Percentiles rank a stretch among this genome's conserved stretches.
Evolutionary conservation across 768 basidiomycete genomes (phyloP).

Genomic region (Lactifluus volemus): DNA sequence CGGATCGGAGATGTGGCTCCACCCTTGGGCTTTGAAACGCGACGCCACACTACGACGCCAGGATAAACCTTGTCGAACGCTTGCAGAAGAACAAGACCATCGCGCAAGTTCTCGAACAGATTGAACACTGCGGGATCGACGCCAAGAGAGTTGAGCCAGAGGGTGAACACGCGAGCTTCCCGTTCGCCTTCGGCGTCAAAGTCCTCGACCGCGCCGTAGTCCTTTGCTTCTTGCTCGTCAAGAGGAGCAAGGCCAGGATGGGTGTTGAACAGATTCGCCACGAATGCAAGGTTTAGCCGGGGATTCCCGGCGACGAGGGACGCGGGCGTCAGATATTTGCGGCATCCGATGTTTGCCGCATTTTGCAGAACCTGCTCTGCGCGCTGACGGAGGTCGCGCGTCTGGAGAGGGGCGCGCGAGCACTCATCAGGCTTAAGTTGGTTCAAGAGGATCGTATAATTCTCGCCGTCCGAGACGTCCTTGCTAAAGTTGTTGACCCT

Average conservation of each 20-base stretch:
- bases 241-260: constrained; percentile 91
- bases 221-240: constrained; percentile 89
- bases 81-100: constrained; percentile 86
- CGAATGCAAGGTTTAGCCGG: constrained; percentile 94
- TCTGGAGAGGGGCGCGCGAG: constrained; percentile 84
- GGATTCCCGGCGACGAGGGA: constrained; percentile 93
- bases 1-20: constrained; percentile 36
- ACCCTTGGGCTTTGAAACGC: constrained; percentile 89
- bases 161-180: constrained; percentile 94
- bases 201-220: constrained; percentile 85
- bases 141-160: constrained; percentile 96
- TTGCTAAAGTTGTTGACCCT: constrained; percentile 97
- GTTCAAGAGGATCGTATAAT: constrained; percentile 93
- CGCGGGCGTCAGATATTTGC: constrained; percentile 90
- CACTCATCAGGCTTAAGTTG: constrained; percentile 94
- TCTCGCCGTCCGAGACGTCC: constrained; percentile 95
- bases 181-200: constrained; percentile 99
- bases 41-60: constrained; percentile 87
- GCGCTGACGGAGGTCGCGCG: constrained; percentile 67
- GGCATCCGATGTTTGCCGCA: constrained; percentile 87
- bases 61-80: constrained; percentile 95
- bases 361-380: constrained; percentile 95
- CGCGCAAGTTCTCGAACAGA: constrained; percentile 91
- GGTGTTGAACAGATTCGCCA: constrained; percentile 98
- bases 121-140: constrained; percentile 97